Percentiles rank a stretch among this genome's conserved stretches.
Conservation (phyloP, 805 yeast species). For the Sugiyamaella qingdaonensis region DNA sequence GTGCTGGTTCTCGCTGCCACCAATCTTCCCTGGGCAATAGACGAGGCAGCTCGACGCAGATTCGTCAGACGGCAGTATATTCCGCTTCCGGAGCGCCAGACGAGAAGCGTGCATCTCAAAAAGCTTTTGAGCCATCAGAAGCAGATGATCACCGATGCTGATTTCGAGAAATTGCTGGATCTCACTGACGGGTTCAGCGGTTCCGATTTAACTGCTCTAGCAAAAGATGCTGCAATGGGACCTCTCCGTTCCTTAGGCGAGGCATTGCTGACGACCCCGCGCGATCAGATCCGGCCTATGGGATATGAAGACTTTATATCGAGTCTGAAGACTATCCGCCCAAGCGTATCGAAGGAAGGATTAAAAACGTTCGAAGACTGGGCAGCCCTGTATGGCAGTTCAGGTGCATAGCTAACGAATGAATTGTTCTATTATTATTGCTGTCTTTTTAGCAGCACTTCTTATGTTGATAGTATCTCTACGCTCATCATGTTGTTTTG, state of each 20-base stretch:
- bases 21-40: constrained; percentile 94
- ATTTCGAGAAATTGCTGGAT: constrained; percentile 54
- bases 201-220: constrained; percentile 85
- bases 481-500: not conserved
- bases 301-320: constrained; percentile 65
- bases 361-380: constrained; percentile 77
- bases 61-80: constrained; percentile 90
- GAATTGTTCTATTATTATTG: not conserved
- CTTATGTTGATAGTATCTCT: no score
- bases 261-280: constrained; percentile 59
- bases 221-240: constrained; percentile 98
- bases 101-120: constrained; percentile 65
- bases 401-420: constrained; percentile 58
- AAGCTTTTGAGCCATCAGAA: constrained; percentile 68
- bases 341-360: constrained; percentile 84
- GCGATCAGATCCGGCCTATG: constrained; percentile 75
- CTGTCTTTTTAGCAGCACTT: no score
- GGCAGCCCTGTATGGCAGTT: constrained; percentile 82
- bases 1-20: constrained; percentile 93
- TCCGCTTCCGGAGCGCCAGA: constrained; percentile 86
- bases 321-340: constrained; percentile 75
- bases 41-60: constrained; percentile 93
- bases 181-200: constrained; percentile 87
- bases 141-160: constrained; percentile 61
- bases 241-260: constrained; percentile 90